Conservation (phyloP, 768 basidiomycete species). For the Chiua virens region DNA sequence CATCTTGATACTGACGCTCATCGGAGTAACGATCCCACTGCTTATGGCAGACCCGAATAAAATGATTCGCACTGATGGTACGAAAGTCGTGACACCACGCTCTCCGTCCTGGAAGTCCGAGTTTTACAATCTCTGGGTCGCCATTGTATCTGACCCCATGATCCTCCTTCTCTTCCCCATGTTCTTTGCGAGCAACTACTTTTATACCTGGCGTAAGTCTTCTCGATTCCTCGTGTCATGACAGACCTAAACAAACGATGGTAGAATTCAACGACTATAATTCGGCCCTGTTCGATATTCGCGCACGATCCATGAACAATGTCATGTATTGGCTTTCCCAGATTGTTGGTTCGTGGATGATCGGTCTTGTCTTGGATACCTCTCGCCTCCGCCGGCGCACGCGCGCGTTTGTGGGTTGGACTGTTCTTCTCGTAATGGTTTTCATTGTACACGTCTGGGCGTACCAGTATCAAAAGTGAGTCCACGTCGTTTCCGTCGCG, state of each 20-base stretch:
- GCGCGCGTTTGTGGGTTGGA: constrained; percentile 70
- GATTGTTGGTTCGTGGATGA: constrained; percentile 67
- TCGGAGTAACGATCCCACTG: constrained; percentile 64
- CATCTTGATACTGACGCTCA: constrained; percentile 66
- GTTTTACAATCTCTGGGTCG: constrained; percentile 64
- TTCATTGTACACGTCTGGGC: constrained; percentile 74
- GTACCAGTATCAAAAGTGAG: constrained; percentile 70
- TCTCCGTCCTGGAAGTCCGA: constrained; percentile 78
- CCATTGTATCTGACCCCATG: constrained; percentile 65
- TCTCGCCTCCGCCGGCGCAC: constrained; percentile 53
- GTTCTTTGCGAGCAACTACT: constrained; percentile 82
- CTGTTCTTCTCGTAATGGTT: constrained; percentile 56
- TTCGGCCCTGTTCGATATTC: constrained; percentile 71
- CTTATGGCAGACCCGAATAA: constrained; percentile 69
- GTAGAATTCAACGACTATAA: constrained; percentile 80
- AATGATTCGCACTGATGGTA: constrained; percentile 74
- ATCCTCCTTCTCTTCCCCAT: constrained; percentile 78
- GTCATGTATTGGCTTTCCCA: constrained; percentile 80
- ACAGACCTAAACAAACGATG: not conserved
- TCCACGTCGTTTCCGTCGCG: not conserved
- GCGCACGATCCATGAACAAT: constrained; percentile 71
- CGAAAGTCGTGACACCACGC: constrained; percentile 57
- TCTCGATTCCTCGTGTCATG: not conserved
- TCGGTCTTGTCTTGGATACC: constrained; percentile 65
- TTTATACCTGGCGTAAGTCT: constrained; percentile 72